phyloP scores from a whole-genome alignment of 306 rosid genomes.

The Neltuma alba region DNA sequence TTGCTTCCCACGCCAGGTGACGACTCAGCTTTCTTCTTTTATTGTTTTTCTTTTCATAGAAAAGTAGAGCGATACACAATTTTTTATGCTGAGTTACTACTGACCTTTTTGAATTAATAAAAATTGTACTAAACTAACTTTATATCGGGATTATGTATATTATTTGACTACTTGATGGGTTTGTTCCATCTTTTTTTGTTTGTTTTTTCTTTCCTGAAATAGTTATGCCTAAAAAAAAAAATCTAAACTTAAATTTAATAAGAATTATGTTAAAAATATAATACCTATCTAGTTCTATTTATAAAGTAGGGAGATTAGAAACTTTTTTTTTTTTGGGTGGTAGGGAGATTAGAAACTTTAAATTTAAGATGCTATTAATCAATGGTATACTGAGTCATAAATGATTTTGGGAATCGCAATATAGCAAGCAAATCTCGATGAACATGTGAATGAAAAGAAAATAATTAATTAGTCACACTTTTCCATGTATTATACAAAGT shows the following conservation, averaged over 20 bases:
- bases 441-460: too few species aligned
- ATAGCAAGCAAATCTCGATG: too few species aligned
- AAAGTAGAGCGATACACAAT: background rate
- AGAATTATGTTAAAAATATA: background rate
- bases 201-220: background rate
- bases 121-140: too few species aligned
- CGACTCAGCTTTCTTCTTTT: background rate
- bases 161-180: background rate
- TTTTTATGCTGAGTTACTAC: background rate
- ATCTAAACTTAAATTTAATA: background rate
- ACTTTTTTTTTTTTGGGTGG: too few species aligned
- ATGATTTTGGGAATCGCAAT: too few species aligned
- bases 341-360: too few species aligned
- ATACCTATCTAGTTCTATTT: too few species aligned
- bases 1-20: slow-evolving; percentile 66
- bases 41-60: background rate
- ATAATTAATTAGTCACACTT: too few species aligned
- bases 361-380: too few species aligned
- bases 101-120: background rate
- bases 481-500: too few species aligned
- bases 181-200: background rate
- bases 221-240: background rate
- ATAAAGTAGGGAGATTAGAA: too few species aligned
- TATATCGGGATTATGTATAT: background rate
- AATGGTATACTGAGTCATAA: too few species aligned